Percentiles rank a stretch among this genome's conserved stretches.
Evolutionary conservation across 1,139 yeast genomes (phyloP).

Genomic region (Yamadazyma songkhlaensis): DNA sequence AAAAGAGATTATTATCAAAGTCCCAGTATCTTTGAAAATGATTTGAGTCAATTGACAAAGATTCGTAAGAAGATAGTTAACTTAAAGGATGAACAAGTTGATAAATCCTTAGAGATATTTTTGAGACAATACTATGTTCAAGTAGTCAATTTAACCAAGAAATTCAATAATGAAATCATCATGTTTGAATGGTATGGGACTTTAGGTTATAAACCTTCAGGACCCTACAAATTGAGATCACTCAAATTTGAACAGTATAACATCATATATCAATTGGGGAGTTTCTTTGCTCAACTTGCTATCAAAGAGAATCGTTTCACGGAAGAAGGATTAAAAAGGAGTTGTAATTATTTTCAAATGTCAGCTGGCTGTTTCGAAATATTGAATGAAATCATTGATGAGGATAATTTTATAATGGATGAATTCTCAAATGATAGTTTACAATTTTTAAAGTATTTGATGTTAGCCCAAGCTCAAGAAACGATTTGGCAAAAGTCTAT

Average conservation of each 20-base stretch:
- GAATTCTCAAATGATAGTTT: conserved; percentile 30
- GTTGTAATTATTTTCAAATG: conserved; percentile 63
- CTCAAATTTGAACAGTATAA: conserved; percentile 59
- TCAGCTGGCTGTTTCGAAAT: conserved; percentile 68
- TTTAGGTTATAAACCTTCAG: conserved; percentile 47
- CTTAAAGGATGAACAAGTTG: conserved; percentile 20
- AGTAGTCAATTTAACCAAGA: conserved; percentile 26
- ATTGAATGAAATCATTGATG: conserved; percentile 21
- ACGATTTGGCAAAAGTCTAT: conserved; percentile 77
- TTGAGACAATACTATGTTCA: conserved; percentile 32
- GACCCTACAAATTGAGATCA: conserved; percentile 42
- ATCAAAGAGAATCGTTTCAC: conserved; percentile 37
- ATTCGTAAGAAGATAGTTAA: conserved; percentile 22
- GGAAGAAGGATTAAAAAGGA: conserved; percentile 56
- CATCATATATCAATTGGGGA: conserved; percentile 66
- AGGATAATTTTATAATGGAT: conserved; percentile 13
- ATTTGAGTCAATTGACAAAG: conserved; percentile 39
- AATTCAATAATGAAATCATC: conserved; percentile 42
- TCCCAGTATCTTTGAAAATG: conserved; percentile 53
- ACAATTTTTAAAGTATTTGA: conserved; percentile 34
- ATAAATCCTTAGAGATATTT: conserved; percentile 15
- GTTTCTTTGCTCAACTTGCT: conserved; percentile 59
- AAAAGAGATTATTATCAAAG: conserved; percentile 64
- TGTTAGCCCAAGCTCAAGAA: conserved; percentile 88
- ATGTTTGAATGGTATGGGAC: conserved; percentile 75